Base-by-base conservation (phyloP, 441 rosid species). In the Biscutella laevigata region DNA sequence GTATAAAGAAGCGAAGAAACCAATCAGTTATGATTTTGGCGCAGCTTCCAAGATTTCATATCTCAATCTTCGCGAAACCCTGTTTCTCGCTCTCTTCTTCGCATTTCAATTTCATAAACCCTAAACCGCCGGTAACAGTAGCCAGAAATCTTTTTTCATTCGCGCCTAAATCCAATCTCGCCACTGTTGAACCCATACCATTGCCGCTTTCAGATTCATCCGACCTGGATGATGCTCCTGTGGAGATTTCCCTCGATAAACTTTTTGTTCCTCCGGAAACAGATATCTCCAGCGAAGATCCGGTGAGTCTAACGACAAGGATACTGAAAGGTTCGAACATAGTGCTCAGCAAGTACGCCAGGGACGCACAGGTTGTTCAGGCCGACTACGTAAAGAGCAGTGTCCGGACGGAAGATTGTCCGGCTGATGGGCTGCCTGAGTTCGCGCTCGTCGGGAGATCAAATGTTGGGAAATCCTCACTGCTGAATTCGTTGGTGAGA, bases 401-500 rank as follows among this genome's bases (percentile, higher is more conserved):
- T 64, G 95, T 86, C 5, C 59, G 42, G 56, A 79, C 83, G 9
- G 94, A 86, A 67, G 91, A 77, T 68, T 89, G 94, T 41, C 97
- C 97, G 46, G 67, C 74, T 32, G 91, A 86, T 67, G 94, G 86
- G 1, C 61, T 79, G 56, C 97, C 97, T n/a, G 97, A 89, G 70
- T 77, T 89, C 43, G 97, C 91, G 24, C 94, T 89, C 25, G 95
- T 89, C 1, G 97, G 97, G 33, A 71, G 97, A 66, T 89, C 97
- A 10, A 89, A 89, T 53, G 97, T 89, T 11, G 97, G 97, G 27
- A 89, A 89, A 68, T 89, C 97, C 0, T 86, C 97, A 26, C 84
- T 89, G 27, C 88, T 89, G 22, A 89, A 89, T 76, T 86, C 97
- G 19, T 77, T 89, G 62, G 97, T 89, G 30, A 68, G 87, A 59